Evolutionary conservation across 139 green algal genomes (phyloP), one percentile per base, ranked within the genome.

Genomic region (Closterium sp.): DNA sequence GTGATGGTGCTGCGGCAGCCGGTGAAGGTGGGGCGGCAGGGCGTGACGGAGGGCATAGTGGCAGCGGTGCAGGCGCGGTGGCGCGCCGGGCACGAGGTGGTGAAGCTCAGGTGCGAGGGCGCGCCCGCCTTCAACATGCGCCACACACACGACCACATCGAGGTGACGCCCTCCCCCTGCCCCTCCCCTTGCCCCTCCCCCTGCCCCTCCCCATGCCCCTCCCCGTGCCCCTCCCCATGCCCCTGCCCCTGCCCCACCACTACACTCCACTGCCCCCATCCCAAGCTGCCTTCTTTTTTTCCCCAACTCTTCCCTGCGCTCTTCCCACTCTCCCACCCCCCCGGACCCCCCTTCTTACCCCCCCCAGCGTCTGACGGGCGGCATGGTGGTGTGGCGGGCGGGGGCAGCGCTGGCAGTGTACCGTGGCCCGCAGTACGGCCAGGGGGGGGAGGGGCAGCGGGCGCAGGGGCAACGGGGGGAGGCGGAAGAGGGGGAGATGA

Each of bases 361-460:
- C 45, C 45, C 45, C 45, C 91, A 93, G 91, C 93, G 93, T 11
- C 87, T 88, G 34, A 93, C 91, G 28, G 91, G 91, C 24, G 91
- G 91, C 22, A 89, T 93, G n/a, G 88, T 93, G 24, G 93, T 93
- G 17, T 93, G 91, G 91, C 87, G 91, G 27, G 86, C 32, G 27
- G 91, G 91, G 34, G 87, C 62, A 85, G 31, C 91, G 31, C 32
- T 45, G 21, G 87, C 31, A n/a, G 45, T 93, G 4, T 93, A 93
- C 34, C 88, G 91, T 28, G 91, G 91, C 9, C 9, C n/a, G 87
- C 32, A 93, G 24, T 93, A 93, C 42, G 34, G 50, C 7, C 13
- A 70, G 50, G 50, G 50, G 17, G 50, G 50, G 4, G 13, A 24
- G 50, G 34, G 24, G 21, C 28, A 91, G 79, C 28, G n/a, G 34